phyloP scores from a whole-genome alignment of 139 green algal species.

The Desmodesmus armatus region DNA sequence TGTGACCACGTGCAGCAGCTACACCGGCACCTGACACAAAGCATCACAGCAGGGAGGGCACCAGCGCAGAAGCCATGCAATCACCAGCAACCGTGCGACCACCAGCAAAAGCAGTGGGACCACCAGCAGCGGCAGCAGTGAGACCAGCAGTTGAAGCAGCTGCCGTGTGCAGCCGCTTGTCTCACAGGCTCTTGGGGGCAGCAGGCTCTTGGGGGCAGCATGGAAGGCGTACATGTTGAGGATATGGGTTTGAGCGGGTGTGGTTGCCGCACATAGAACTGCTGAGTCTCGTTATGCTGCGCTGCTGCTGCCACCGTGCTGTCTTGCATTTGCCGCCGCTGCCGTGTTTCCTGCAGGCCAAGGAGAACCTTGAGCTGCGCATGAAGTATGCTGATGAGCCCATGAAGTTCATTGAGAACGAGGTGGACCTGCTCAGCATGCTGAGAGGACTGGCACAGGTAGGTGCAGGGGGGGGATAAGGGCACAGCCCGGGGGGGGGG shows the following conservation, averaged over 20 bases:
- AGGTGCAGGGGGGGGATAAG: background rate
- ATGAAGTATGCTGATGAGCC: constrained; percentile 89
- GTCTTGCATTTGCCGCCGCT: constrained; percentile 38
- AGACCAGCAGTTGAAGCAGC: background rate
- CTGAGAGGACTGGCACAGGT: constrained; percentile 47
- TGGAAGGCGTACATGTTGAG: too few relatives aligned
- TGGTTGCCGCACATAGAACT: too few relatives aligned
- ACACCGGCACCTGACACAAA: background rate
- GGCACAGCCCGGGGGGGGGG: background rate
- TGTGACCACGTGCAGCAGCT: too few relatives aligned
- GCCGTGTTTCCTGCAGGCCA: constrained; percentile 69
- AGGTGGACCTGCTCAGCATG: constrained; percentile 86
- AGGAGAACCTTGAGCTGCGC: constrained; percentile 85
- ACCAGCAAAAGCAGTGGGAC: background rate
- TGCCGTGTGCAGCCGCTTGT: too few relatives aligned
- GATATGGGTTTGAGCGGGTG: too few relatives aligned
- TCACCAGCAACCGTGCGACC: background rate
- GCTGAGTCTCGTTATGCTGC: too few relatives aligned
- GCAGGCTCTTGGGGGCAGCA: too few relatives aligned
- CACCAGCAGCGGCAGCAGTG: background rate
- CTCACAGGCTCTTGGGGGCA: too few relatives aligned
- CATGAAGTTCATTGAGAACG: constrained; percentile 93
- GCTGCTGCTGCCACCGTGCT: background rate
- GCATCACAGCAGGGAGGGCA: background rate
- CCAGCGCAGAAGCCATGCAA: background rate